Conservation (phyloP, 2,329 filamentous ascomycete species). For the Ophiostoma sp. region DNA sequence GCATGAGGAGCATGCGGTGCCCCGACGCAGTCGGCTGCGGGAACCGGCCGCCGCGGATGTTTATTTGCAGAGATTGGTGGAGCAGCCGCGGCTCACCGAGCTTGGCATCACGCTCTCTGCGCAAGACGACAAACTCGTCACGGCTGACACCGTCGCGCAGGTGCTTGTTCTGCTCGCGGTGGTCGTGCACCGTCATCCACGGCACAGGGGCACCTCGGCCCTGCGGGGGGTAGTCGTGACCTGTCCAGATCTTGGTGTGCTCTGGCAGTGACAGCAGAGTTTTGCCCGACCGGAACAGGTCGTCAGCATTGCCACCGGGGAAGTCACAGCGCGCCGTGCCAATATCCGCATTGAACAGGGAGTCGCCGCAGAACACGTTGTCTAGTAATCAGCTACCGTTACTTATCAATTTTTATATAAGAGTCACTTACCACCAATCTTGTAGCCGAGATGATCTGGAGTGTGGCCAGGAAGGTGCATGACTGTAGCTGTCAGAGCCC, state of each 20-base stretch:
- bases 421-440: conserved; percentile 39
- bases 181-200: conserved; percentile 42
- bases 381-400: not conserved
- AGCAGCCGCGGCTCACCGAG: conserved; percentile 44
- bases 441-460: conserved; percentile 55
- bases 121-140: conserved; percentile 40
- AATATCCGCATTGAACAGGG: conserved; percentile 48
- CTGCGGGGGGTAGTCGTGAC: conserved; percentile 49
- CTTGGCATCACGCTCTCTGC: conserved; percentile 40
- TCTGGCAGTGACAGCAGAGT: conserved; percentile 40
- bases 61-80: conserved; percentile 48
- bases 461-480: conserved; percentile 57
- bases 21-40: conserved; percentile 30
- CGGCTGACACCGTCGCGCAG: conserved; percentile 39
- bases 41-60: conserved; percentile 45
- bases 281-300: conserved; percentile 41
- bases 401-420: not conserved
- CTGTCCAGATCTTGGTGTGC: conserved; percentile 47
- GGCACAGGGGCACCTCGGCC: conserved; percentile 35
- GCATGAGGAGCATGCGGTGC: conserved; percentile 20
- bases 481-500: conserved; percentile 40
- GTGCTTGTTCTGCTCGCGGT: conserved; percentile 45
- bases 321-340: conserved; percentile 52
- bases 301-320: conserved; percentile 44
- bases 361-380: conserved; percentile 50